Evolutionary conservation across 2,329 filamentous ascomycete species (phyloP), one percentile per base, ranked within the genome.

Genomic region (Penicillium expansum): DNA sequence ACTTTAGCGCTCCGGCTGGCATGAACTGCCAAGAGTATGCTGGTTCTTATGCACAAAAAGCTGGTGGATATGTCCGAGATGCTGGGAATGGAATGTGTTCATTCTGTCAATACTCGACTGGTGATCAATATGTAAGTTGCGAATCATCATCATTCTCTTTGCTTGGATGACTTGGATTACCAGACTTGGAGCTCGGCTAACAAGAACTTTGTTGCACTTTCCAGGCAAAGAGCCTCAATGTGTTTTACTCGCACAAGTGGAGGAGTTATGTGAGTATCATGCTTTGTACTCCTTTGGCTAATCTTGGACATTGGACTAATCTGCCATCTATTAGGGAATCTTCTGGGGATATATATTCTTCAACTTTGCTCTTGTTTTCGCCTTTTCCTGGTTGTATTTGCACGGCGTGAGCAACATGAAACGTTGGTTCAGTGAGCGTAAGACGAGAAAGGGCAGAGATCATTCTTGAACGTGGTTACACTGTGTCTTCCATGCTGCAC

Each of bases 331-430:
- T 24, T n/a, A 75, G 74, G 80, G 86, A 2, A 84, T 88, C 50
- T 85, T 87, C 62, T 84, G 80, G 68, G 84, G 77, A 0, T 90
- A 83, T 64, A 83, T 87, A 20, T 68, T 81, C 1, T 89, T 89
- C 67, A 89, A 90, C 60, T 89, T 86, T 55, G 62, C 70, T 0
- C 69, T 79, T 0, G 79, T 84, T 8, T 84, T 82, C 57, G 35
- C 76, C 10, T 78, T 80, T 61, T 82, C 79, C 0, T 85, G 81
- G 80, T 59, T 84, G 1, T 84, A 83, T 68, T 71, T 86, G 7
- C 71, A 73, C 54, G 74, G 74, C 0, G 47, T 68, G 16, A 62
- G 64, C 8, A 61, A 67, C 48, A 48, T 71, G 30, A 75, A 69
- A 62, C 64, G 62, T 30, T 68, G 66, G 67, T n/a, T 74, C 24